Evolutionary conservation across 2,329 filamentous ascomycete genomes (phyloP).

Genomic region (Geoglossum cookeanum): DNA sequence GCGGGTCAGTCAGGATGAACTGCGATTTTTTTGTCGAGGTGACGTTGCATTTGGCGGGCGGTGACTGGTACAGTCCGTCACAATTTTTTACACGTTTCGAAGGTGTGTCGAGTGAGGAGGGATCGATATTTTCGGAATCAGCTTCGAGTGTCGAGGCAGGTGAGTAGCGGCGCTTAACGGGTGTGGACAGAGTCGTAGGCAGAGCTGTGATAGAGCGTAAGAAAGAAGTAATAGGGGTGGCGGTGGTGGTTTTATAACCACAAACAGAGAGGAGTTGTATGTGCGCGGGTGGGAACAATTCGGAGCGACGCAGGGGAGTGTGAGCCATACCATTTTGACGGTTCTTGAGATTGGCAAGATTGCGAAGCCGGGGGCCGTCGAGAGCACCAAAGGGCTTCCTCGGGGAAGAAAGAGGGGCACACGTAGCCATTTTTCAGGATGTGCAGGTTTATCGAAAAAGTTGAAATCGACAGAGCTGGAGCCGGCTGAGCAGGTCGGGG

Average conservation of each 20-base stretch:
- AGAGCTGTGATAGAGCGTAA: constrained; percentile 1
- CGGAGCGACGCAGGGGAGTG: constrained; percentile 14
- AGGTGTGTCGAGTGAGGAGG: constrained; percentile 24
- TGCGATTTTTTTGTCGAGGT: constrained; percentile 1
- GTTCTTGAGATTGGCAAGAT: constrained; percentile 57
- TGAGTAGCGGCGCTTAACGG: constrained; percentile 24
- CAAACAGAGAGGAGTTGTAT: background rate
- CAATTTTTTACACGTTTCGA: constrained; percentile 27
- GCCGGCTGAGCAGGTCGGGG: background rate
- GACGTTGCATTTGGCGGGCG: background rate
- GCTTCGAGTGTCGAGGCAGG: constrained; percentile 21
- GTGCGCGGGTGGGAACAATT: background rate
- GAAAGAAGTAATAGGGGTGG: background rate
- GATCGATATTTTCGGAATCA: constrained; percentile 30
- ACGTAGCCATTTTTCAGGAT: constrained; percentile 3
- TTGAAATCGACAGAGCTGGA: background rate
- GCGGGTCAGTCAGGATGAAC: constrained; percentile 2
- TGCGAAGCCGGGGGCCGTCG: constrained; percentile 48
- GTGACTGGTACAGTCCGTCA: background rate
- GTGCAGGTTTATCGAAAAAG: background rate
- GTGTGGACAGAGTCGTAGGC: constrained; percentile 8
- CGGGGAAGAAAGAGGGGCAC: constrained; percentile 27
- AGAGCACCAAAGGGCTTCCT: constrained; percentile 62
- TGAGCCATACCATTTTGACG: constrained; percentile 44
- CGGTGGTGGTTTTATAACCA: too few species aligned